Percentiles rank a stretch among this genome's conserved stretches.
Evolutionary conservation across 1,139 yeast genomes (phyloP).

Genomic region (Geotrichum carabidarum): DNA sequence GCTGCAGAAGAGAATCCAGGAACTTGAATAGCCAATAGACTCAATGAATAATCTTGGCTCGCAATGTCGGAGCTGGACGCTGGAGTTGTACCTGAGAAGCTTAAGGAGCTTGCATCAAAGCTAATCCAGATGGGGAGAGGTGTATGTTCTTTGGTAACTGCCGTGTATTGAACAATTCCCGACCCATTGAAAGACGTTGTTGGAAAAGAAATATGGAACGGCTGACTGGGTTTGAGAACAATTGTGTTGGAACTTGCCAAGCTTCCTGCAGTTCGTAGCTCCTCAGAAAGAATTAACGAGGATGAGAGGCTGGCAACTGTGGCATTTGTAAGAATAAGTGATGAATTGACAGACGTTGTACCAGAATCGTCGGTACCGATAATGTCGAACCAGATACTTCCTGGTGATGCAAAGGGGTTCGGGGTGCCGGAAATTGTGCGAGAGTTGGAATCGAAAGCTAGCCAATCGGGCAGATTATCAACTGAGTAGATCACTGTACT

Average conservation of each 20-base stretch:
- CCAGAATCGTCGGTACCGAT: constrained; percentile 60
- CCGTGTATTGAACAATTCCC: constrained; percentile 64
- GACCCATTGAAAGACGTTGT: constrained; percentile 41
- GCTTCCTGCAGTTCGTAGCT: neutral
- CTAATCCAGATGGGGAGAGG: constrained; percentile 87
- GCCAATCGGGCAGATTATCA: constrained; percentile 67
- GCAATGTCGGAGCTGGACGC: constrained; percentile 78
- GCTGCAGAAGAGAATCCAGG: constrained; percentile 69
- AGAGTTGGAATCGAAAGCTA: constrained; percentile 57
- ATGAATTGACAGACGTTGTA: constrained; percentile 46
- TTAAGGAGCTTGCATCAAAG: constrained; percentile 51
- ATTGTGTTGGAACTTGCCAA: constrained; percentile 46
- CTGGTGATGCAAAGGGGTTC: constrained; percentile 29
- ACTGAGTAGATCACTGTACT: constrained; percentile 46
- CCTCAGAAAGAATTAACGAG: neutral
- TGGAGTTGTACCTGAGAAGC: constrained; percentile 86
- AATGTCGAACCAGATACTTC: constrained; percentile 43
- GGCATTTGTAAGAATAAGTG: constrained; percentile 51
- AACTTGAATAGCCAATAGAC: constrained; percentile 74
- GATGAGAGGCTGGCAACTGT: constrained; percentile 1
- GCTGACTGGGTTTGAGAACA: constrained; percentile 64
- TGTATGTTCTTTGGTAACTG: constrained; percentile 70
- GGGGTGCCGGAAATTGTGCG: constrained; percentile 73
- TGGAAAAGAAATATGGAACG: constrained; percentile 55
- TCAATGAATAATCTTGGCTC: constrained; percentile 62